Evolutionary conservation across 2,329 filamentous ascomycete genomes (phyloP), one percentile per base, ranked within the genome.

Genomic region (Chlorencoelia australis): DNA sequence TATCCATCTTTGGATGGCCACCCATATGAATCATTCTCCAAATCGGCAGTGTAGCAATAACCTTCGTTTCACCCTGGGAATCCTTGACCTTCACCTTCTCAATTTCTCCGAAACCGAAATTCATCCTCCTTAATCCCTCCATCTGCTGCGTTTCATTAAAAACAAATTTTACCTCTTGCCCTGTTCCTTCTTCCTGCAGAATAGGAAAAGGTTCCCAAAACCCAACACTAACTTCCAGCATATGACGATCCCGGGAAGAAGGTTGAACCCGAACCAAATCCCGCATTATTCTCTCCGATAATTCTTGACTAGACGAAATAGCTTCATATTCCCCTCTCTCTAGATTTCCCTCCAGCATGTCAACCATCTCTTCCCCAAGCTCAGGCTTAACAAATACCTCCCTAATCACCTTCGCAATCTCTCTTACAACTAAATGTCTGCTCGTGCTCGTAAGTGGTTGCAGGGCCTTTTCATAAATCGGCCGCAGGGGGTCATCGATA

Each of bases 401-500:
- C 4, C 17, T 18, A 4, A 40, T 13, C 7, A 31, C 25, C 5
- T 27, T 17, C 7, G 14, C 5, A 22, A 40, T 11, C 6, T 16
- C 32, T 22, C 29, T 29, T 5, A 40, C 27, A 5, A 40, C 10
- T 19, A 20, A 18, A 4, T 27, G 17, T 15, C 37, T 18, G 7
- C n/a, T 10, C 15, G 14, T 17, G 5, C 27, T 7, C 5, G 33
- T 35, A 11, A 40, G 33, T 2, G 33, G 32, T 15, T 7, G 14
- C 17, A 35, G 18, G 6, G 27, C 38, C n/a, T 33, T 35, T 16
- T 40, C 33, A 22, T 30, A 40, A 14, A 28, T 11, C 9, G 20
- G 10, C 16, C 33, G 14, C n/a, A 8, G 16, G 7, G 31, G 37
- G 25, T 35, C 17, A 17, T 35, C 29, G 13, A 35, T 14, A 2